Evolutionary conservation across 2,329 filamentous ascomycete genomes (phyloP).

Genomic region (Ceratocystis cubensis): DNA sequence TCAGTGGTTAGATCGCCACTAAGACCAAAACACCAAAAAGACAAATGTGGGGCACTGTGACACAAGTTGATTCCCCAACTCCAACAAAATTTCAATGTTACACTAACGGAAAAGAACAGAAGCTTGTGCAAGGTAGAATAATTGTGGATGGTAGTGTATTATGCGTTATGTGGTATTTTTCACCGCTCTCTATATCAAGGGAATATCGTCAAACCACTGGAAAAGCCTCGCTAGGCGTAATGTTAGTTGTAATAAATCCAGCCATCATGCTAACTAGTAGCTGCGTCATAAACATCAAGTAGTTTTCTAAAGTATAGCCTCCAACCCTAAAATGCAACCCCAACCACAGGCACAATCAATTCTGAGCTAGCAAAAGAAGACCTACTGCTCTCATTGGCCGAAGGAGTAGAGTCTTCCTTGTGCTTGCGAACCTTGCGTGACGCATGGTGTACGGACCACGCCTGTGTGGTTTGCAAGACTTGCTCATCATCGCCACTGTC

Average conservation of each 20-base stretch:
- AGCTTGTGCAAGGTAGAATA: too few relatives aligned
- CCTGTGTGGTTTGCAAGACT: not conserved
- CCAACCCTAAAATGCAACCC: not conserved
- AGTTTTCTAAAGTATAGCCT: not conserved
- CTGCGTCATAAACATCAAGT: not conserved
- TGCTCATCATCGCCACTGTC: slow-evolving; percentile 2
- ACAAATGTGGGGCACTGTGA: not conserved
- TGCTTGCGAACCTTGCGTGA: not conserved
- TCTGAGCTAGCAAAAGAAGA: not conserved
- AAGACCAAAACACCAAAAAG: not conserved
- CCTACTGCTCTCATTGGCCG: not conserved
- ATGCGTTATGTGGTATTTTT: too few relatives aligned
- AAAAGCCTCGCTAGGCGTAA: too few relatives aligned
- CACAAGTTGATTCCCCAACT: not conserved
- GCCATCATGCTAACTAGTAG: too few relatives aligned
- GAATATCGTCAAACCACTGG: too few relatives aligned
- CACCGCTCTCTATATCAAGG: too few relatives aligned
- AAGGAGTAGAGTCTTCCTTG: not conserved
- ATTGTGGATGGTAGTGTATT: too few relatives aligned
- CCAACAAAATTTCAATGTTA: not conserved
- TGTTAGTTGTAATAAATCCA: too few relatives aligned
- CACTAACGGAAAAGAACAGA: not conserved
- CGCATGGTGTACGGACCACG: not conserved
- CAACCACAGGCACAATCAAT: not conserved
- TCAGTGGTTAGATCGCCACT: too few relatives aligned